phyloP scores from a whole-genome alignment of 2,329 filamentous ascomycete genomes.

The Exophiala sideris region DNA sequence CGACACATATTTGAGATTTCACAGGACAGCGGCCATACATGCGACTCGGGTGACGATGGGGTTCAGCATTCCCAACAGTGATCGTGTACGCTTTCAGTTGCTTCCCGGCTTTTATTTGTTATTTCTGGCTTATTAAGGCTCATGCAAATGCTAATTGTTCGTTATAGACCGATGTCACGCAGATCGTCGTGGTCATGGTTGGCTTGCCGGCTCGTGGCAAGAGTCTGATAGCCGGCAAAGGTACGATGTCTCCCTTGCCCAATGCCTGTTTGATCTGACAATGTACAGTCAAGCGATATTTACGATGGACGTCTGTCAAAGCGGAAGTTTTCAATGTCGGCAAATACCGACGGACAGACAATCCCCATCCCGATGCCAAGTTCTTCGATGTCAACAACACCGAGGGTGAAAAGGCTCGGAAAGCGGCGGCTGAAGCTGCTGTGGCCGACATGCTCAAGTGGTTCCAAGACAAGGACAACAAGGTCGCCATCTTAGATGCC shows the following conservation, averaged over 20 bases:
- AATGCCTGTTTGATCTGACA: constrained; percentile 1
- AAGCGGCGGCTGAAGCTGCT: constrained; percentile 84
- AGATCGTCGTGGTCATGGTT: constrained; percentile 98
- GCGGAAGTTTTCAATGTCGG: constrained; percentile 97
- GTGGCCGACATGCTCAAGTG: constrained; percentile 91
- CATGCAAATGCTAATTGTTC: constrained; percentile 11
- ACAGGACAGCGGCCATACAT: not conserved
- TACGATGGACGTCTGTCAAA: constrained; percentile 93
- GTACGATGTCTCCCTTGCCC: constrained; percentile 45
- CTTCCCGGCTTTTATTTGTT: not conserved
- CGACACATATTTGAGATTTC: not conserved
- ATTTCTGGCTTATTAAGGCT: not conserved
- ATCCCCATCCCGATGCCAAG: constrained; percentile 83
- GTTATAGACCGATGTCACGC: constrained; percentile 67
- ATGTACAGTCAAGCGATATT: constrained; percentile 75
- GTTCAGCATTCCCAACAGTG: constrained; percentile 13
- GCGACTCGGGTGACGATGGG: constrained; percentile 4
- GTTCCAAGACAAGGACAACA: constrained; percentile 73
- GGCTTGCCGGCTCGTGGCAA: constrained; percentile 93
- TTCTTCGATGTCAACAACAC: constrained; percentile 92
- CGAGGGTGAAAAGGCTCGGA: constrained; percentile 85
- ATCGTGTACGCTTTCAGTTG: constrained; percentile 16
- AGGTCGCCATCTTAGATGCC: constrained; percentile 91
- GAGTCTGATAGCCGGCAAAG: constrained; percentile 96
- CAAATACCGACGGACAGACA: constrained; percentile 85